Conservation (phyloP, 23 red algal species). For the Gracilaria gracilis region DNA sequence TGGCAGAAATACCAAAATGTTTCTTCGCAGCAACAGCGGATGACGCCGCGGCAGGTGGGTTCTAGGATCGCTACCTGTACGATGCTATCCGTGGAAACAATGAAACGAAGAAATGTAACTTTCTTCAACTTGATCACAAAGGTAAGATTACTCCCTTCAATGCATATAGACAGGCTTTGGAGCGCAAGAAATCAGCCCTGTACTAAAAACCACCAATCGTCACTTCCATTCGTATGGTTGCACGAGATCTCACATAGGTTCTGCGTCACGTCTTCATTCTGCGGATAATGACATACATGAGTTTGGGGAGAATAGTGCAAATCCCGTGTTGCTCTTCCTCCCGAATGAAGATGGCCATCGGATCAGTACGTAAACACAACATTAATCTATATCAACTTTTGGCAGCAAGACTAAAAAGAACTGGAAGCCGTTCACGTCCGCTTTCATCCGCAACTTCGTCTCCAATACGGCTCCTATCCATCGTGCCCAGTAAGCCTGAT, state of each 20-base stretch:
- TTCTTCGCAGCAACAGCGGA: constrained; percentile 65
- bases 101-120: constrained; percentile 36
- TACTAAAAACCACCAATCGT: constrained; percentile 19
- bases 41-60: constrained; percentile 86
- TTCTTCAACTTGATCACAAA: constrained; percentile 13
- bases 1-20: constrained; percentile 72
- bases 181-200: neutral
- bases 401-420: neutral
- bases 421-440: constrained; percentile 24
- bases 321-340: constrained; percentile 6
- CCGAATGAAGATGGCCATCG: constrained; percentile 16
- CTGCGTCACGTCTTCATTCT: constrained; percentile 44
- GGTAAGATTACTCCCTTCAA: constrained; percentile 22
- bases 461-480: constrained; percentile 1
- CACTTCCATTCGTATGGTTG: constrained; percentile 23
- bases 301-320: neutral
- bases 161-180: constrained; percentile 12
- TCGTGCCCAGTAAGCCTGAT: constrained; percentile 12
- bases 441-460: constrained; percentile 4
- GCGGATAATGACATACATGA: neutral
- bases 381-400: constrained; percentile 3
- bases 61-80: constrained; percentile 83
- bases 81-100: constrained; percentile 50
- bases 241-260: constrained; percentile 31
- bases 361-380: constrained; percentile 3